Evolutionary conservation across 2,329 filamentous ascomycete species (phyloP).

Genomic region (Aspergillus luchuensis): DNA sequence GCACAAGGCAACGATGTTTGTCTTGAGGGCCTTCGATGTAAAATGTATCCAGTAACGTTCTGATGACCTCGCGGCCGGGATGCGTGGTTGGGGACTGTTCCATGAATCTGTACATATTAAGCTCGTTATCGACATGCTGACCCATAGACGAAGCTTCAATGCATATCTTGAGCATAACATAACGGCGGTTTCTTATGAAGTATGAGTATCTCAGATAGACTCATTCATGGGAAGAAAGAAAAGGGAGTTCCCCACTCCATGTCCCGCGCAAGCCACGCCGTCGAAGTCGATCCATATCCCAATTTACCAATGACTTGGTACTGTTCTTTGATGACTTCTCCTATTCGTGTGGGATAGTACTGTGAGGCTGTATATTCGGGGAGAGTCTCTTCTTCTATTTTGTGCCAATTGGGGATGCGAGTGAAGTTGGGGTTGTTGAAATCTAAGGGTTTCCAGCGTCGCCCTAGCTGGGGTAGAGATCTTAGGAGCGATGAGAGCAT

Average conservation of each 20-base stretch:
- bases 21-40: constrained; percentile 33
- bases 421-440: constrained; percentile 34
- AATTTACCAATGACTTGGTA: constrained; percentile 42
- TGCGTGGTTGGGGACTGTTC: constrained; percentile 26
- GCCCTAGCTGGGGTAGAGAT: constrained; percentile 27
- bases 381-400: constrained; percentile 38
- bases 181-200: constrained; percentile 25
- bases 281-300: constrained; percentile 40
- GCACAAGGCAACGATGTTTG: constrained; percentile 40
- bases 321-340: constrained; percentile 30
- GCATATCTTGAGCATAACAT: constrained; percentile 37
- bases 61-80: constrained; percentile 33
- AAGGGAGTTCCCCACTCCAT: constrained; percentile 27
- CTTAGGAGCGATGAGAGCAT: constrained; percentile 24
- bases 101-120: constrained; percentile 49
- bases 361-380: constrained; percentile 26
- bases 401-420: constrained; percentile 25
- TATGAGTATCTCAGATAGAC: neutral
- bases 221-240: neutral
- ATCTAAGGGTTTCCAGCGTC: constrained; percentile 35
- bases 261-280: constrained; percentile 41
- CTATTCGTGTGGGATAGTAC: constrained; percentile 37
- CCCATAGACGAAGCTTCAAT: constrained; percentile 32
- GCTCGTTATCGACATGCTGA: constrained; percentile 39
- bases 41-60: constrained; percentile 39